These are phyloP conservation scores for Blastobotrys peoriensis DNA, from an alignment of 805 yeast species.

Conservation along the genomic window DNA sequence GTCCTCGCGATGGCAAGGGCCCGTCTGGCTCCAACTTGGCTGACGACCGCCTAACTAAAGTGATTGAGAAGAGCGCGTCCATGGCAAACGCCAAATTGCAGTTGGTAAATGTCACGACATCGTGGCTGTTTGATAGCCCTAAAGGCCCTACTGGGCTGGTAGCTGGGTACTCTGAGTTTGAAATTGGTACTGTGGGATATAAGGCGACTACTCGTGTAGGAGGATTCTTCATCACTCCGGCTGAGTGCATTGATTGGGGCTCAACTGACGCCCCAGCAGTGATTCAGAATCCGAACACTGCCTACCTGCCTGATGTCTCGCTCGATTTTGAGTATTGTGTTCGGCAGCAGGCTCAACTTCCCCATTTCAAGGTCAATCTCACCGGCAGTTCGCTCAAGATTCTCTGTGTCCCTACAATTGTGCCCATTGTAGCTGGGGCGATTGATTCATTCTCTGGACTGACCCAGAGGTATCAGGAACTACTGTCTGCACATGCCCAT, in stretches of 20 bases:
- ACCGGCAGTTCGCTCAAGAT: conserved; percentile 26
- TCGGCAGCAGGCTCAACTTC: conserved; percentile 2
- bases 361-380: conserved; percentile 14
- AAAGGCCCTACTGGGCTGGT: conserved; percentile 58
- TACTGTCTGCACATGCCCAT: not conserved
- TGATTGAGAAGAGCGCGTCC: not conserved
- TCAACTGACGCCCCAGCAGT: not conserved
- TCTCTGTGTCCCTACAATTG: conserved; percentile 24
- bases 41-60: not conserved
- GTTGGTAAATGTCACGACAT: conserved; percentile 55
- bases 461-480: not conserved
- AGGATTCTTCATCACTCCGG: conserved; percentile 66
- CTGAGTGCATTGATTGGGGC: conserved; percentile 44
- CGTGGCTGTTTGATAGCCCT: conserved; percentile 54
- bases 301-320: conserved; percentile 24
- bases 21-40: too few relatives aligned
- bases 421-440: conserved; percentile 42
- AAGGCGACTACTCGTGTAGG: conserved; percentile 63
- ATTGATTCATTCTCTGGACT: conserved; percentile 36
- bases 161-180: conserved; percentile 68
- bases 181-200: conserved; percentile 53
- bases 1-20: too few relatives aligned
- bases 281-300: conserved; percentile 21
- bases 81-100: conserved; percentile 1
- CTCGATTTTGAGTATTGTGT: conserved; percentile 13